Evolutionary conservation across 2,329 filamentous ascomycete species (phyloP).

Genomic region (Paramyrothecium sp.): DNA sequence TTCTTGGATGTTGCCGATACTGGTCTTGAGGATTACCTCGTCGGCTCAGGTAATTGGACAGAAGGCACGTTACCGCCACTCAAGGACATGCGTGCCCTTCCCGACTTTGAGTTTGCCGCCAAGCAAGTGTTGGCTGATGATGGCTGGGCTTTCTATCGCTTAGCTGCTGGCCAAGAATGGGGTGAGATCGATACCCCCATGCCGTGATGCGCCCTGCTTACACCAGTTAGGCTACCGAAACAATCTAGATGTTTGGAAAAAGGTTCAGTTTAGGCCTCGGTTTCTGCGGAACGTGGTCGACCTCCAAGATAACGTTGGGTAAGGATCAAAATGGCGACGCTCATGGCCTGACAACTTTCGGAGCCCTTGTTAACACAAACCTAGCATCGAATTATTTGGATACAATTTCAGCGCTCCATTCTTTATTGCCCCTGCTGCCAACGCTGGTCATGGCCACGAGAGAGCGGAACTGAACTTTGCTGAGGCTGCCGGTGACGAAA

Average conservation of each 20-base stretch:
- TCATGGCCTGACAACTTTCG: too few relatives aligned
- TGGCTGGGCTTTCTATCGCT: conserved; percentile 44
- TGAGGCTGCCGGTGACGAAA: conserved; percentile 35
- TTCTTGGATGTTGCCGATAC: conserved; percentile 28
- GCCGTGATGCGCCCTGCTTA: neutral
- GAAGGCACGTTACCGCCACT: conserved; percentile 30
- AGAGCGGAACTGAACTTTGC: conserved; percentile 40
- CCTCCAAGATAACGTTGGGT: conserved; percentile 25
- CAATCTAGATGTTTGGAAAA: conserved; percentile 44
- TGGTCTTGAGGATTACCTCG: conserved; percentile 19
- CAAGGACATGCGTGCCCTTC: conserved; percentile 35
- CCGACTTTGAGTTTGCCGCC: conserved; percentile 46
- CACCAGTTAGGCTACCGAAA: conserved; percentile 34
- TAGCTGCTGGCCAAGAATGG: conserved; percentile 44
- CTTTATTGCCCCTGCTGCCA: conserved; percentile 43
- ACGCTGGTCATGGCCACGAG: conserved; percentile 36
- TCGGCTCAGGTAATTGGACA: conserved; percentile 18
- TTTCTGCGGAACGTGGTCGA: conserved; percentile 18
- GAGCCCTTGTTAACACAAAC: conserved; percentile 21
- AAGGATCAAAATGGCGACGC: too few relatives aligned
- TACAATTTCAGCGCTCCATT: conserved; percentile 42
- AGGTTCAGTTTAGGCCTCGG: conserved; percentile 35
- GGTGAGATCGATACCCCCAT: conserved; percentile 1
- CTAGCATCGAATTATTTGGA: conserved; percentile 1
- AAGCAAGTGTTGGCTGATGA: conserved; percentile 34